Evolutionary conservation across 2,329 filamentous ascomycete species (phyloP).

Genomic region (Botryotinia calthae): DNA sequence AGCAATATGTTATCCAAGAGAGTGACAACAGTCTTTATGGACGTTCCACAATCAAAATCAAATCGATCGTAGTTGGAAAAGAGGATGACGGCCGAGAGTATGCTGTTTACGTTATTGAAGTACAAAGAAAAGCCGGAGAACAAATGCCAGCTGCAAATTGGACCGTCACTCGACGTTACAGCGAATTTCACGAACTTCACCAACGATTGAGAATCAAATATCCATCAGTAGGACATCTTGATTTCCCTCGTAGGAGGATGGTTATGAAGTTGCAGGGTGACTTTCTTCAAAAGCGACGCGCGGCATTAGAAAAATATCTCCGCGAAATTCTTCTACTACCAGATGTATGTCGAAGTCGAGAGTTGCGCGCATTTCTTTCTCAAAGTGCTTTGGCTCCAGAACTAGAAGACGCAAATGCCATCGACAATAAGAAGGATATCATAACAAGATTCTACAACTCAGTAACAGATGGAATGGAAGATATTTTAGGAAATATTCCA

Average conservation of each 20-base stretch:
- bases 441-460: slow-evolving; percentile 95
- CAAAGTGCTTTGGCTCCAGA: slow-evolving; percentile 73
- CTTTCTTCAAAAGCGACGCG: slow-evolving; percentile 84
- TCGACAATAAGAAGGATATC: slow-evolving; percentile 75
- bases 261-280: slow-evolving; percentile 97
- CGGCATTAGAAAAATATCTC: slow-evolving; percentile 82
- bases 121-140: slow-evolving; percentile 84
- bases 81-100: slow-evolving; percentile 93
- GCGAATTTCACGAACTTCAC: slow-evolving; percentile 94
- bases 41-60: slow-evolving; percentile 83
- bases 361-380: slow-evolving; percentile 88
- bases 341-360: slow-evolving; percentile 89
- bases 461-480: slow-evolving; percentile 96
- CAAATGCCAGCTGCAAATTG: slow-evolving; percentile 96
- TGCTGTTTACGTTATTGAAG: slow-evolving; percentile 89
- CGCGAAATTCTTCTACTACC: slow-evolving; percentile 78
- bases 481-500: slow-evolving; percentile 93
- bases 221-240: slow-evolving; percentile 80
- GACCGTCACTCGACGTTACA: slow-evolving; percentile 89
- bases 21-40: slow-evolving; percentile 97
- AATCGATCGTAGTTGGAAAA: slow-evolving; percentile 85
- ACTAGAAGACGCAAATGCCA: slow-evolving; percentile 51
- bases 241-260: slow-evolving; percentile 88
- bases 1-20: slow-evolving; percentile 96
- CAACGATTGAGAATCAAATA: slow-evolving; percentile 83